Percentiles rank a stretch among this genome's conserved stretches.
These are phyloP conservation scores for Eucalyptus grandis DNA, from an alignment of 345 rosid genomes.

Conservation along the genomic window DNA sequence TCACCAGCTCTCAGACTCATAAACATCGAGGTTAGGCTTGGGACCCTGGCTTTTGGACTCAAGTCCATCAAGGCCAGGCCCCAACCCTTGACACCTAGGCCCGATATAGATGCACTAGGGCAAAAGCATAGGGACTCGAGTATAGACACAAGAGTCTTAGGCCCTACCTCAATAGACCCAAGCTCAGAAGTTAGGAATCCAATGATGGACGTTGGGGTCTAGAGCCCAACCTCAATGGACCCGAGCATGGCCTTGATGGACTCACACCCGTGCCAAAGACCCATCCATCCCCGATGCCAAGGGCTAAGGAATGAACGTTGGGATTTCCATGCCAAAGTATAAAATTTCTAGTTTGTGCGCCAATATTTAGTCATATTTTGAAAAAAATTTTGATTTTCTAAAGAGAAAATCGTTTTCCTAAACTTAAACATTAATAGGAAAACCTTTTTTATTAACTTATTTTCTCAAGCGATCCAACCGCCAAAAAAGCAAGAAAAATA, in stretches of 20 bases:
- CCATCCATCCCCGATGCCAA: fast-evolving
- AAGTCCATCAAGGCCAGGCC: neutral
- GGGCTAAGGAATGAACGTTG: no score
- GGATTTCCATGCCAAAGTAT: no score
- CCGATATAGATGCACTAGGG: neutral
- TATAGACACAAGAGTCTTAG: neutral
- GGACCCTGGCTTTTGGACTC: neutral
- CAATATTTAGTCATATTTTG: no score
- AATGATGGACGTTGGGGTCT: fast-evolving
- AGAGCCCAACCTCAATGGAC: neutral
- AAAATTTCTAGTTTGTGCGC: no score
- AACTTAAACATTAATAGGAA: no score
- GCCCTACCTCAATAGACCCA: neutral
- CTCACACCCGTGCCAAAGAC: neutral
- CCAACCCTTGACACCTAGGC: neutral
- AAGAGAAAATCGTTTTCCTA: no score
- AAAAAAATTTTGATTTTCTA: no score
- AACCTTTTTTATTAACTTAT: no score
- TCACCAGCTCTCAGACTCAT: fast-evolving
- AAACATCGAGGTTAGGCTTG: fast-evolving
- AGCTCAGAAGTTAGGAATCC: neutral
- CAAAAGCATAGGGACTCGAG: neutral
- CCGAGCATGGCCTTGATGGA: neutral
- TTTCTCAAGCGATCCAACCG: no score
- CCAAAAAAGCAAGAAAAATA: no score